Evolutionary conservation across 73 alveolate species (phyloP).

Genomic region (Paramecium sexaurelia): DNA sequence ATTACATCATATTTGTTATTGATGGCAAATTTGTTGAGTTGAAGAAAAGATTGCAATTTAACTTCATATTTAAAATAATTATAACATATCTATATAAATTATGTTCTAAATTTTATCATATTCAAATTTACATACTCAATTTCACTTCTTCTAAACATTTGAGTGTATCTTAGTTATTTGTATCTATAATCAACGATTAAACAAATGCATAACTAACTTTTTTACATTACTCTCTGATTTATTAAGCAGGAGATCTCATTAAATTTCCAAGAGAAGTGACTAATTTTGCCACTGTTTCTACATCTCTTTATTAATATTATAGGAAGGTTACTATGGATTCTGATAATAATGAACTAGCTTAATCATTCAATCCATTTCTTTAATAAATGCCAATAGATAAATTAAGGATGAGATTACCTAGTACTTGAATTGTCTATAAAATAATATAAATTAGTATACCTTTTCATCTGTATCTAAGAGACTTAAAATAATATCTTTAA

Average conservation of each 20-base stretch:
- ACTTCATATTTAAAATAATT: too few relatives aligned
- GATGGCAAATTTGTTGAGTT: too few relatives aligned
- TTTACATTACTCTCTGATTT: neutral
- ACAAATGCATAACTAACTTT: neutral
- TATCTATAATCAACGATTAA: neutral
- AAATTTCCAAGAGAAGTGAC: conserved; percentile 42
- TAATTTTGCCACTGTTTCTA: neutral
- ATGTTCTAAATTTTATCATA: neutral
- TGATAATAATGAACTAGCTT: neutral
- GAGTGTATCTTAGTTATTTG: conserved; percentile 31
- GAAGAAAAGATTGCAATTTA: too few relatives aligned
- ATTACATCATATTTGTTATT: too few relatives aligned
- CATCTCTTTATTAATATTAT: neutral
- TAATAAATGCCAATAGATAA: neutral
- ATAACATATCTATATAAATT: neutral
- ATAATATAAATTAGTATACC: neutral
- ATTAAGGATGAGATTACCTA: neutral
- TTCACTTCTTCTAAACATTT: conserved; percentile 35
- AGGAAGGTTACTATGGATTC: neutral
- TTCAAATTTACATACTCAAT: conserved; percentile 2
- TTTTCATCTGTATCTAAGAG: conserved; percentile 6
- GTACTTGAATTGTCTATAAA: neutral
- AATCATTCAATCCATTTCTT: neutral
- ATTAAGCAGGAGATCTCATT: conserved; percentile 8
- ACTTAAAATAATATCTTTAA: neutral